Percentiles rank a stretch among this genome's conserved stretches.
Conservation (phyloP, 129 eudicot species). For the Pulicaria dysenterica region DNA sequence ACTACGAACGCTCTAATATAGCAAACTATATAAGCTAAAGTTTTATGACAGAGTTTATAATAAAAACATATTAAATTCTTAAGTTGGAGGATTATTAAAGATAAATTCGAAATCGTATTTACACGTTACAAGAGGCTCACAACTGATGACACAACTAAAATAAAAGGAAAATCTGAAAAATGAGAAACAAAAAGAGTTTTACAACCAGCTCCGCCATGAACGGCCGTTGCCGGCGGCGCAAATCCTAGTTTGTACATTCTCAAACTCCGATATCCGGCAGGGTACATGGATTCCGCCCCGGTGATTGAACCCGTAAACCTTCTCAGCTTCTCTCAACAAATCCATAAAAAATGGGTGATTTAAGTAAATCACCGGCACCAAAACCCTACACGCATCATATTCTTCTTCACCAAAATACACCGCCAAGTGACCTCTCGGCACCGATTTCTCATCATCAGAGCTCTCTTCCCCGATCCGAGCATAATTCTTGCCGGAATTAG, state of each 20-base stretch:
- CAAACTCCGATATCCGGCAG: slow-evolving; percentile 72
- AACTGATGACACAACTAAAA: neutral
- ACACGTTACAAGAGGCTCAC: neutral
- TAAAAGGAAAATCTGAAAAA: neutral
- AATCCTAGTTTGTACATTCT: slow-evolving; percentile 60
- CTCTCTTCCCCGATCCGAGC: slow-evolving; percentile 45
- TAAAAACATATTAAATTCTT: too few species aligned
- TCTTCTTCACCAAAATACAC: slow-evolving; percentile 76
- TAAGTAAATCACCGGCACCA: slow-evolving; percentile 78
- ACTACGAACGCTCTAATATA: too few species aligned
- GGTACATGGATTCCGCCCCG: slow-evolving; percentile 85
- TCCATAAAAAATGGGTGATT: slow-evolving; percentile 78
- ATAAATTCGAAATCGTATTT: slow-evolving; percentile 21
- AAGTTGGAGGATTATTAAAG: too few species aligned
- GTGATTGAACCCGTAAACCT: slow-evolving; percentile 74
- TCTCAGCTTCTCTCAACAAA: slow-evolving; percentile 76
- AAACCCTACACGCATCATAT: slow-evolving; percentile 54
- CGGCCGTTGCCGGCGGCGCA: slow-evolving; percentile 45
- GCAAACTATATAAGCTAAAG: too few species aligned
- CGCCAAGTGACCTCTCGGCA: slow-evolving; percentile 83
- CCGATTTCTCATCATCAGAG: slow-evolving; percentile 15
- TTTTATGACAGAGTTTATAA: too few species aligned
- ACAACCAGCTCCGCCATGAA: slow-evolving; percentile 45
- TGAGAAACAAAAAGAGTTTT: neutral
- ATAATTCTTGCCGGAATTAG: slow-evolving; percentile 41